These are phyloP conservation scores for Trichoderma koningiopsis DNA, from an alignment of 2,329 filamentous ascomycete genomes.

Conservation along the genomic window DNA sequence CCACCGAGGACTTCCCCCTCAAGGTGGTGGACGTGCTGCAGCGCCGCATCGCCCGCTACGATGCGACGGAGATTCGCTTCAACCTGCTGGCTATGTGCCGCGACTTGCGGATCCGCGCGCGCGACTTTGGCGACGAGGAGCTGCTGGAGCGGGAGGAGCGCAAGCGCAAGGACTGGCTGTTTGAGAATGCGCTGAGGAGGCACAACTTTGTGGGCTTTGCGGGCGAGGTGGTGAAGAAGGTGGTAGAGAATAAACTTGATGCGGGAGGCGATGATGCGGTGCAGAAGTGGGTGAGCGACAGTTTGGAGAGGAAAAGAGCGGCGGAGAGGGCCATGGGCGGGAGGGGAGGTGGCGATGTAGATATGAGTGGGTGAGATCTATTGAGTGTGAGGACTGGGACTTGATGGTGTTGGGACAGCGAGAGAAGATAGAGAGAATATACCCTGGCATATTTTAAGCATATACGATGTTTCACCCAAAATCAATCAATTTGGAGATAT, in stretches of 20 bases:
- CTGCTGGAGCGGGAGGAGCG: constrained; percentile 75
- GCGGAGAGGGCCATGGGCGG: constrained; percentile 42
- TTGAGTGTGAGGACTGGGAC: not conserved
- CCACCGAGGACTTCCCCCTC: constrained; percentile 69
- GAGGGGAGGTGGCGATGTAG: constrained; percentile 44
- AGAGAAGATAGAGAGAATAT: constrained; percentile 4
- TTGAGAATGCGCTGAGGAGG: constrained; percentile 88
- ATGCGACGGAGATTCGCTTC: constrained; percentile 85
- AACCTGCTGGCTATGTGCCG: constrained; percentile 91
- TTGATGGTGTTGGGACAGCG: not conserved
- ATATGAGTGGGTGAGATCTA: constrained; percentile 42
- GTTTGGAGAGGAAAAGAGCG: constrained; percentile 56
- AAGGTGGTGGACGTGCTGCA: constrained; percentile 86
- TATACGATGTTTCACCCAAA: not conserved
- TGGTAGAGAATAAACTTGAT: constrained; percentile 72
- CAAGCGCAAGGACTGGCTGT: constrained; percentile 85
- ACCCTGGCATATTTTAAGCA: constrained; percentile 4
- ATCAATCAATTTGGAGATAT: not conserved
- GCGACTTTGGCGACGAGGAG: constrained; percentile 81
- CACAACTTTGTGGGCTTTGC: constrained; percentile 98
- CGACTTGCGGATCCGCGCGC: constrained; percentile 75
- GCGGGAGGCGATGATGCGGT: constrained; percentile 67
- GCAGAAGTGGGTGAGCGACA: constrained; percentile 71
- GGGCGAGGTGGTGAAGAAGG: constrained; percentile 84
- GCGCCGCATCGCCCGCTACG: constrained; percentile 81